phyloP scores from a whole-genome alignment of 192 early-diverging fungal genomes.

The Gryganskiella cystojenkinii region DNA sequence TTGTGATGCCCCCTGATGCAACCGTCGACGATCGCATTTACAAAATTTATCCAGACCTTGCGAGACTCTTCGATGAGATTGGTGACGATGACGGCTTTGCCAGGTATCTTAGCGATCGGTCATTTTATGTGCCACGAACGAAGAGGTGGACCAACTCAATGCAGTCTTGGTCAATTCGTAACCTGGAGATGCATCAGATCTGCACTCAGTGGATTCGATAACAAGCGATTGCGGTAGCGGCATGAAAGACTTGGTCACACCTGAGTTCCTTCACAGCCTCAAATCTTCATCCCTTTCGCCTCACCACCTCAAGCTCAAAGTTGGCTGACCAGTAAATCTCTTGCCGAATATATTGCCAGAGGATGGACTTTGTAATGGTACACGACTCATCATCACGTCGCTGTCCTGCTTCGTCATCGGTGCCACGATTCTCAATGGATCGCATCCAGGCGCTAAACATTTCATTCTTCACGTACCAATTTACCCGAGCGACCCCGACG shows the following conservation, averaged over 20 bases:
- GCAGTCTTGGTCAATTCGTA: background rate
- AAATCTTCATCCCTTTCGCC: conserved; percentile 19
- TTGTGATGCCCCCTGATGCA: conserved; percentile 10
- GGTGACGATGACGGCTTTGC: background rate
- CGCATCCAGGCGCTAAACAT: conserved; percentile 12
- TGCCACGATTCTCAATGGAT: conserved; percentile 13
- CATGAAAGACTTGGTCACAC: background rate
- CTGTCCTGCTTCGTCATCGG: conserved; percentile 4
- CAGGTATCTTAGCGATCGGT: conserved; percentile 4
- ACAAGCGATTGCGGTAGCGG: background rate
- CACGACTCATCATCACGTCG: conserved; percentile 11
- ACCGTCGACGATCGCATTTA: background rate
- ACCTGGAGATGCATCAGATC: conserved; percentile 4
- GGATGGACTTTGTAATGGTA: conserved; percentile 38
- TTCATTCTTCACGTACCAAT: conserved; percentile 18
- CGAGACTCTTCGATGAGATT: too few relatives aligned
- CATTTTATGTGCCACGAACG: conserved; percentile 24
- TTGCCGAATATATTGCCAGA: conserved; percentile 24
- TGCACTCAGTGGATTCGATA: conserved; percentile 8
- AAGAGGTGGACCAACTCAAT: conserved; percentile 28
- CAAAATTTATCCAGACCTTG: conserved; percentile 17
- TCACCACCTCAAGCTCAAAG: conserved; percentile 12
- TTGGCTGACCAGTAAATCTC: conserved; percentile 10
- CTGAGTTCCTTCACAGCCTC: conserved; percentile 28
- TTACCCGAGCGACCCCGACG: conserved; percentile 1